A percentile compares a stretch with the other conserved stretches of the same genome.
Evolutionary conservation across 495 filamentous ascomycete genomes (phyloP).

Genomic region (Amphirosellinia nigrospora): DNA sequence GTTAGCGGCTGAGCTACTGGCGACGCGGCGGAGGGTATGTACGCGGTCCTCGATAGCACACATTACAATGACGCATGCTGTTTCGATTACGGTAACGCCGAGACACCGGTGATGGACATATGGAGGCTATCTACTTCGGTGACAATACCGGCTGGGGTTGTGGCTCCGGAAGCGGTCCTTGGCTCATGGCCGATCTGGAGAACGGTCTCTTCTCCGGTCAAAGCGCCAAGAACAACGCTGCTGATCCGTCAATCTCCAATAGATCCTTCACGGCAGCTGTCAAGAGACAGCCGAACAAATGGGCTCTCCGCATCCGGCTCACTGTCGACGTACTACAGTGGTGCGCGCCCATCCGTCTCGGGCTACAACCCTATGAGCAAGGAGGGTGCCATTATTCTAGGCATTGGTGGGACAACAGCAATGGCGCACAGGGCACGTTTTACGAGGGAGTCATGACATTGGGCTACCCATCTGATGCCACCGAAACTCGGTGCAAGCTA

Average conservation of each 20-base stretch:
- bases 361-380: conserved; percentile 67
- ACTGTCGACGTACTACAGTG: conserved; percentile 62
- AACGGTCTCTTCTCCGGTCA: conserved; percentile 62
- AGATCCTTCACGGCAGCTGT: conserved; percentile 60
- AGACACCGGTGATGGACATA: conserved; percentile 64
- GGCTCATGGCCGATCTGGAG: conserved; percentile 68
- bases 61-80: conserved; percentile 65
- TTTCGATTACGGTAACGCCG: conserved; percentile 68
- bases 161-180: conserved; percentile 60
- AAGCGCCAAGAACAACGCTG: conserved; percentile 46
- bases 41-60: conserved; percentile 64
- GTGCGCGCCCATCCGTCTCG: conserved; percentile 48
- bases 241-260: conserved; percentile 53
- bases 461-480: conserved; percentile 62
- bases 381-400: conserved; percentile 66
- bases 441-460: conserved; percentile 67
- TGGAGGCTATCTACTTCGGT: conserved; percentile 68
- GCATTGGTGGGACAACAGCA: conserved; percentile 59
- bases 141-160: conserved; percentile 54
- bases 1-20: conserved; percentile 57
- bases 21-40: conserved; percentile 62
- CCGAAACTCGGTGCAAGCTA: conserved; percentile 62
- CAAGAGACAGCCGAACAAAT: conserved; percentile 57
- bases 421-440: conserved; percentile 62
- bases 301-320: conserved; percentile 61